phyloP scores from a whole-genome alignment of 1,139 yeast species.

The Trichomonascaceae sp. region DNA sequence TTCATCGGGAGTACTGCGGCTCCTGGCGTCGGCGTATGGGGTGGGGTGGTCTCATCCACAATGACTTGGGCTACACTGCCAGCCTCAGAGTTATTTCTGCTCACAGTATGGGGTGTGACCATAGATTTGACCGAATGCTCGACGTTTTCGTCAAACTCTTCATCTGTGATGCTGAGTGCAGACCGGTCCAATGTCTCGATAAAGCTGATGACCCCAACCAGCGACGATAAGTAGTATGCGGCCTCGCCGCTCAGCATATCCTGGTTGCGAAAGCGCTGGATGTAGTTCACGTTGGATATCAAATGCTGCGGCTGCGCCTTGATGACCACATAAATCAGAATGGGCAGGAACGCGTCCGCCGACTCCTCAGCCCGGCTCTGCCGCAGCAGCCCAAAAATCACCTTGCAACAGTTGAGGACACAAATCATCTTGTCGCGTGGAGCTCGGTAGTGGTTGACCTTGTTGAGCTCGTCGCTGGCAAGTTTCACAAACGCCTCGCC shows the following conservation, averaged over 20 bases:
- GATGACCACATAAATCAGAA: conserved; percentile 65
- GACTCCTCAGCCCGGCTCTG: conserved; percentile 58
- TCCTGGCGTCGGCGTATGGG: background rate
- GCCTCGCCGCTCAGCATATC: conserved; percentile 79
- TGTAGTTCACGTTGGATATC: conserved; percentile 68
- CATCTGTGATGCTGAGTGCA: conserved; percentile 47
- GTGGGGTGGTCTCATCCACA: too few relatives aligned
- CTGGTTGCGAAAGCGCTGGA: conserved; percentile 67
- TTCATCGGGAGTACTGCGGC: conserved; percentile 10
- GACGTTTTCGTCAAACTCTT: conserved; percentile 40
- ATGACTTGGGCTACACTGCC: background rate
- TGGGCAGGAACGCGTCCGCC: conserved; percentile 88
- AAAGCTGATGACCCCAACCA: conserved; percentile 74
- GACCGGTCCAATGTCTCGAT: conserved; percentile 46
- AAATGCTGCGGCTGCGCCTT: conserved; percentile 51
- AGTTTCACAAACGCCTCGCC: conserved; percentile 52
- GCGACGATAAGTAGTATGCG: conserved; percentile 74
- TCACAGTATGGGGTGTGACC: conserved; percentile 14
- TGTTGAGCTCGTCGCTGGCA: conserved; percentile 56
- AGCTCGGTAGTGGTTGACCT: conserved; percentile 73
- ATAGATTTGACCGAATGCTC: conserved; percentile 22
- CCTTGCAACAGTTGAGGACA: conserved; percentile 80
- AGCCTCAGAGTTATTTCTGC: background rate
- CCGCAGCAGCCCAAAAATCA: conserved; percentile 74
- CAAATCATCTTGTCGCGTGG: conserved; percentile 94